Evolutionary conservation across 129 eudicot species (phyloP).

Genomic region (Sambucus nigra): DNA sequence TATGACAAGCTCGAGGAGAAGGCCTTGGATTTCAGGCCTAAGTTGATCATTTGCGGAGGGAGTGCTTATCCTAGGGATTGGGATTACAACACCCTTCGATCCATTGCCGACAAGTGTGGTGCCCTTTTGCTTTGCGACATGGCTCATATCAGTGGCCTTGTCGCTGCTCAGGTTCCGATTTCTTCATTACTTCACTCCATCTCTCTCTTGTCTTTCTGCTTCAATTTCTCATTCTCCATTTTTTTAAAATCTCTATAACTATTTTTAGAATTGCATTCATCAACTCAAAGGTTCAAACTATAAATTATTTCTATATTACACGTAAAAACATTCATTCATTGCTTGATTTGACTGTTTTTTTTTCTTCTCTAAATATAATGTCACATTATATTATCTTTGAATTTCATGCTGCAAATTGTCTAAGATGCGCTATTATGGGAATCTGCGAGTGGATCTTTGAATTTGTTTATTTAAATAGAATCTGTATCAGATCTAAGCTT

Average conservation of each 20-base stretch:
- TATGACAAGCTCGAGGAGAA: constrained; percentile 90
- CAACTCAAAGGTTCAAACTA: too few species aligned
- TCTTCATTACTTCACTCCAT: too few species aligned
- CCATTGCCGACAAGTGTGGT: constrained; percentile 80
- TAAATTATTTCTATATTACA: too few species aligned
- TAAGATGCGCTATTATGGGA: not conserved
- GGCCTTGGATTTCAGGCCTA: constrained; percentile 94
- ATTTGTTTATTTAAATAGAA: not conserved
- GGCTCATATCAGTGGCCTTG: constrained; percentile 99
- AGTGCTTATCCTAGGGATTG: constrained; percentile 98
- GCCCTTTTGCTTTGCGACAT: constrained; percentile 88
- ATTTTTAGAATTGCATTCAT: too few species aligned
- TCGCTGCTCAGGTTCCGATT: constrained; percentile 98
- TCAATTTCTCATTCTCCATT: not conserved
- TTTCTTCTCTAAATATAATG: not conserved
- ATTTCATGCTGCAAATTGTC: not conserved
- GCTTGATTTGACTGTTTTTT: not conserved
- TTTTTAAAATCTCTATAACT: too few species aligned
- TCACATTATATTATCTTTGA: not conserved
- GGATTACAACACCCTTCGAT: constrained; percentile 68
- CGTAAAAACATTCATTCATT: not conserved
- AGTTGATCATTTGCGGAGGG: constrained; percentile 88
- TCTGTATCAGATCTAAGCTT: not conserved
- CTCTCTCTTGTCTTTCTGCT: not conserved
- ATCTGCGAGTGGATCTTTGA: not conserved